Percentiles rank a stretch among this genome's conserved stretches.
phyloP scores from a whole-genome alignment of 345 rosid species.

The Nasturtium officinale region DNA sequence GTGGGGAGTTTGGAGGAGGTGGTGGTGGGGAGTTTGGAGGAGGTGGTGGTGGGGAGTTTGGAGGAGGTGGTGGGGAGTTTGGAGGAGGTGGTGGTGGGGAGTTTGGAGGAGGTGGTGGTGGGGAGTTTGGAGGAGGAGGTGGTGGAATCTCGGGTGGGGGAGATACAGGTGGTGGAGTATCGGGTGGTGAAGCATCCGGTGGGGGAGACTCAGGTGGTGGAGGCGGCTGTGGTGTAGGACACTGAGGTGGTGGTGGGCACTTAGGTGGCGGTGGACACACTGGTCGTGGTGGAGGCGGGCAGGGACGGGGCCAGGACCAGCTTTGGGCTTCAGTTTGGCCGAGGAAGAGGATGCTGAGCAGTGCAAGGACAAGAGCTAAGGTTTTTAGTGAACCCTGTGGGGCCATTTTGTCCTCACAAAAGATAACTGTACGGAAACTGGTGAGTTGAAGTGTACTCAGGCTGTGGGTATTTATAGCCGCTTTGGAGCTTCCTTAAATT shows the following conservation, averaged over 20 bases:
- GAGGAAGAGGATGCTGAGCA: slow-evolving; percentile 15
- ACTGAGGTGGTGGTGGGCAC: not conserved
- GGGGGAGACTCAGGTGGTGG: not conserved
- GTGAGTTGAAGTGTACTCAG: slow-evolving; percentile 1
- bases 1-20: not conserved
- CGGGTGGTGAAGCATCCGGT: not conserved
- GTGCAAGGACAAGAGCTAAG: slow-evolving; percentile 13
- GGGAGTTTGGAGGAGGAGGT: not conserved
- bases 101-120: not conserved
- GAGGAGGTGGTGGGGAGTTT: not conserved
- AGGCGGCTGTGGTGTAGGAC: not conserved
- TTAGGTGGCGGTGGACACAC: not conserved
- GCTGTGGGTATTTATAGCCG: slow-evolving; percentile 13
- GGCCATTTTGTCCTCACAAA: slow-evolving; percentile 23
- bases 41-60: not conserved
- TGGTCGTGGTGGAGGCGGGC: not conserved
- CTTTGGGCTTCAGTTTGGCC: not conserved
- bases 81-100: not conserved
- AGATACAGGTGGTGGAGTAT: not conserved
- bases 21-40: not conserved
- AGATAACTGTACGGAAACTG: not conserved
- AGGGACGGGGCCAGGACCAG: not conserved
- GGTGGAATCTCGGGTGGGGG: not conserved
- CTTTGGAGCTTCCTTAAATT: slow-evolving; percentile 1
- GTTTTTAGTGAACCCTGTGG: not conserved